phyloP scores from a whole-genome alignment of 768 basidiomycete species.

The Rhodotorula kratochvilovae region DNA sequence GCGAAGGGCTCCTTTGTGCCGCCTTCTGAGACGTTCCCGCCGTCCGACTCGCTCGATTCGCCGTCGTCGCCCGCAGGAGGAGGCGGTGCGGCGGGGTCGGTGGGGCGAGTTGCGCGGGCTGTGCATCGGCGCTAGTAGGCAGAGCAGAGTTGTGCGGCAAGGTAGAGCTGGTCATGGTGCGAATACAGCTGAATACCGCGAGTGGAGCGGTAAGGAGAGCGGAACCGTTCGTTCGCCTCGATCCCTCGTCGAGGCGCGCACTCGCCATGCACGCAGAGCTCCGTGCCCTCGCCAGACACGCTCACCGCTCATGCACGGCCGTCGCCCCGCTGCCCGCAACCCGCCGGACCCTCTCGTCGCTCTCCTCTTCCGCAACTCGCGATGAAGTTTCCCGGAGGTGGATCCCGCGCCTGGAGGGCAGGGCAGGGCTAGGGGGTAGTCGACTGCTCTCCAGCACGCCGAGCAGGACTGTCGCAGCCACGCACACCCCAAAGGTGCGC shows the following conservation, averaged over 20 bases:
- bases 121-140: no score
- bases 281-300: background rate
- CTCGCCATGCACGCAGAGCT: background rate
- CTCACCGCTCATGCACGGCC: background rate
- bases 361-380: background rate
- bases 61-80: background rate
- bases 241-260: no score
- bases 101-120: no score
- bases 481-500: background rate
- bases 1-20: slow-evolving; percentile 25
- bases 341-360: background rate
- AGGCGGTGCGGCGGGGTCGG: background rate
- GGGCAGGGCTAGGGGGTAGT: no score
- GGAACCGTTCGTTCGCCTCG: no score
- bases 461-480: background rate
- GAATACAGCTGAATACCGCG: no score
- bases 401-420: background rate
- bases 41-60: background rate
- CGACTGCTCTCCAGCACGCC: background rate
- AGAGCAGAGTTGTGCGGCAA: no score
- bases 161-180: no score
- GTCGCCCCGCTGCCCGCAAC: background rate
- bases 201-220: no score
- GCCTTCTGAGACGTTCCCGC: slow-evolving; percentile 11
- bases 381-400: background rate